These are phyloP conservation scores for Talaromyces sp. DNA, from an alignment of 2,329 filamentous ascomycete species.

Conservation along the genomic window DNA sequence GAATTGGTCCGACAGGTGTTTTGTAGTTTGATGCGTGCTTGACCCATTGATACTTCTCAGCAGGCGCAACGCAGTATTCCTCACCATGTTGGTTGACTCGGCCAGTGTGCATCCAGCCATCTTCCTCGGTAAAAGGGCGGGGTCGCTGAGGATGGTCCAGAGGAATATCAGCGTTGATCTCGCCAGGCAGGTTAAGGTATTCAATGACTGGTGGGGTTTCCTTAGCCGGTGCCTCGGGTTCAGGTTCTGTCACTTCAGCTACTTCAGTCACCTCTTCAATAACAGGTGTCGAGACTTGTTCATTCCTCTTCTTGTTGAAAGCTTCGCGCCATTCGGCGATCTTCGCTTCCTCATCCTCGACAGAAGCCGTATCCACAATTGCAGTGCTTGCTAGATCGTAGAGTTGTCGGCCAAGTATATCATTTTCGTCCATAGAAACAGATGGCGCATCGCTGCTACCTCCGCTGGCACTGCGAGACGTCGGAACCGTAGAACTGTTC, in stretches of 20 bases:
- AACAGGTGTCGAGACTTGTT: neutral
- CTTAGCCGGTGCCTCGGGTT: neutral
- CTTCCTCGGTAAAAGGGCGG: slow-evolving; percentile 29
- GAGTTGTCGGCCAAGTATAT: slow-evolving; percentile 21
- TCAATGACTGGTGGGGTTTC: neutral
- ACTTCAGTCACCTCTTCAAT: neutral
- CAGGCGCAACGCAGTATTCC: slow-evolving; percentile 29
- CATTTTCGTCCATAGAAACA: slow-evolving; percentile 9
- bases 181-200: slow-evolving; percentile 14
- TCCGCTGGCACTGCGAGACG: slow-evolving; percentile 15
- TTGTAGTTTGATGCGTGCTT: slow-evolving; percentile 32
- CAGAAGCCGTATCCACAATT: slow-evolving; percentile 14
- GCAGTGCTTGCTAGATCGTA: slow-evolving; percentile 25
- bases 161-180: slow-evolving; percentile 17
- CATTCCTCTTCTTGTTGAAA: slow-evolving; percentile 14
- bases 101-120: slow-evolving; percentile 35
- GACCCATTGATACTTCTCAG: slow-evolving; percentile 26
- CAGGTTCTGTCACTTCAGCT: neutral
- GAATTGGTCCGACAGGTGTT: slow-evolving; percentile 25
- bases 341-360: slow-evolving; percentile 16
- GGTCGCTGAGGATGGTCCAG: slow-evolving; percentile 24
- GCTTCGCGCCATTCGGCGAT: slow-evolving; percentile 14
- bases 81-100: slow-evolving; percentile 31
- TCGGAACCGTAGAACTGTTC: slow-evolving; percentile 6
- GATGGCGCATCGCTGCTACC: slow-evolving; percentile 13